A percentile compares a stretch with the other conserved stretches of the same genome.
These are phyloP conservation scores for Mycena indigotica DNA, from an alignment of 768 basidiomycete genomes.

Conservation along the genomic window DNA sequence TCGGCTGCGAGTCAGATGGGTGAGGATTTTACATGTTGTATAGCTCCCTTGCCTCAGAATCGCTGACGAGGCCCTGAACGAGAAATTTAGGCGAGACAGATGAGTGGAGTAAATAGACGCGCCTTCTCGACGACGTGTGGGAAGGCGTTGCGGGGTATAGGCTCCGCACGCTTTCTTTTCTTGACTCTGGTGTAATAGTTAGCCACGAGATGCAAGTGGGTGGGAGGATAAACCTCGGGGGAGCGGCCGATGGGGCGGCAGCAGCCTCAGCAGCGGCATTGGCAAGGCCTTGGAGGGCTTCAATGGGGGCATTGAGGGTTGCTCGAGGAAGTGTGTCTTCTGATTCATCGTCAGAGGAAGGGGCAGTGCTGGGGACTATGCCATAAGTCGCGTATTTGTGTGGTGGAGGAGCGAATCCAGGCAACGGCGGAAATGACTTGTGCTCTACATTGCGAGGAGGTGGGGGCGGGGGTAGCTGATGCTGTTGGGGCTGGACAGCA, in stretches of 20 bases:
- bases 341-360: conserved; percentile 89
- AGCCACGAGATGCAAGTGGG: conserved; percentile 7
- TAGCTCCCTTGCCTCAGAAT: conserved; percentile 84
- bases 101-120: conserved; percentile 12
- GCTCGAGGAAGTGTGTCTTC: conserved; percentile 86
- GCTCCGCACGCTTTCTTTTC: conserved; percentile 83
- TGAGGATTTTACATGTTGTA: conserved; percentile 72
- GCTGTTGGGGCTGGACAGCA: conserved; percentile 55
- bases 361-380: conserved; percentile 79
- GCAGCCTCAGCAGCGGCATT: conserved; percentile 95
- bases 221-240: conserved; percentile 53
- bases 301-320: conserved; percentile 88
- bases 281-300: conserved; percentile 90
- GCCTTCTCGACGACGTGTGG: conserved; percentile 89
- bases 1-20: conserved; percentile 30
- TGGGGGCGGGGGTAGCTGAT: conserved; percentile 32
- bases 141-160: conserved; percentile 82
- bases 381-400: conserved; percentile 93
- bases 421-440: conserved; percentile 77
- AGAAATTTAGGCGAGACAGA: conserved; percentile 11
- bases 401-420: conserved; percentile 89
- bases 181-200: conserved; percentile 53
- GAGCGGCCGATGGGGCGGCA: conserved; percentile 67
- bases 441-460: conserved; percentile 35
- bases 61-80: conserved; percentile 79